Evolutionary conservation across 495 filamentous ascomycete genomes (phyloP).

Genomic region (Rhizodiscina lignyota): DNA sequence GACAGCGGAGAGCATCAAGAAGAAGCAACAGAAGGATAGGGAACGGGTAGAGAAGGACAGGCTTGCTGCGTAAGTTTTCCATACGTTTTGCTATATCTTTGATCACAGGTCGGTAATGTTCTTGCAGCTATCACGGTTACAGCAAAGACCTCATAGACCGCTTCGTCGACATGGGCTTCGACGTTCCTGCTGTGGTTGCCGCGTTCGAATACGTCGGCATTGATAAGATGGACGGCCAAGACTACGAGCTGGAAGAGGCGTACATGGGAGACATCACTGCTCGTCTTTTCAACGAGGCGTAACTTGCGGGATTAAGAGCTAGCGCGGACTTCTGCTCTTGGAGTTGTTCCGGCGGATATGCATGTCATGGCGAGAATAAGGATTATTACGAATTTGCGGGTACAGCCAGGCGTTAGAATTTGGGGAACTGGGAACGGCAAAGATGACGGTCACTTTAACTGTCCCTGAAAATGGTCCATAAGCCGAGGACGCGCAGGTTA

Average conservation of each 20-base stretch:
- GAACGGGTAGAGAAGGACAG: slow-evolving; percentile 32
- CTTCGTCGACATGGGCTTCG: slow-evolving; percentile 91
- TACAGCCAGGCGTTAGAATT: too few relatives aligned
- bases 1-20: slow-evolving; percentile 23
- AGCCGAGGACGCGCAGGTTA: too few relatives aligned
- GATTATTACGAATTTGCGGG: too few relatives aligned
- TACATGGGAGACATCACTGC: slow-evolving; percentile 84
- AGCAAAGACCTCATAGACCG: slow-evolving; percentile 71
- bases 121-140: slow-evolving; percentile 68
- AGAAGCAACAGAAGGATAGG: slow-evolving; percentile 26
- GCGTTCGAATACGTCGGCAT: slow-evolving; percentile 75
- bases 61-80: slow-evolving; percentile 20
- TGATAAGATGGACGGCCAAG: slow-evolving; percentile 54
- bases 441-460: too few relatives aligned
- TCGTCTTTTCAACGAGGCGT: slow-evolving; percentile 57
- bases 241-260: slow-evolving; percentile 70
- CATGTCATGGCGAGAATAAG: too few relatives aligned
- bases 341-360: too few relatives aligned
- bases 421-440: too few relatives aligned
- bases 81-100: background rate
- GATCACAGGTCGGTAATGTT: slow-evolving; percentile 6
- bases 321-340: too few relatives aligned
- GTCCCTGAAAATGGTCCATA: too few relatives aligned
- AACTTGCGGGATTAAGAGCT: background rate
- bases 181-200: slow-evolving; percentile 70